Evolutionary conservation across 2,329 filamentous ascomycete genomes (phyloP), one percentile per base, ranked within the genome.

Genomic region (Helotiales sp.): DNA sequence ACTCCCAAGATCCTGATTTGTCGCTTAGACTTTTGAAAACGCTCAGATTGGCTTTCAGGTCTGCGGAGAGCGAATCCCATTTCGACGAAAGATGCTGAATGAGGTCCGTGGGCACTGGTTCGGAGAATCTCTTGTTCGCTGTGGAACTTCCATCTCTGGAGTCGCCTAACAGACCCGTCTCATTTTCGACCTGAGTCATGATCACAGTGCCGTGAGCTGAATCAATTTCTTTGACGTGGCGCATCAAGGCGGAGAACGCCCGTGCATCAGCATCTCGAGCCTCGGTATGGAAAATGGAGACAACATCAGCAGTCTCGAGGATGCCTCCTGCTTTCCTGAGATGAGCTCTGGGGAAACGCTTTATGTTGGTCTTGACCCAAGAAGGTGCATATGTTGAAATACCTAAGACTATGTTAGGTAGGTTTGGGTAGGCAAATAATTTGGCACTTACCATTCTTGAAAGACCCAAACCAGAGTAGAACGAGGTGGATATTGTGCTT

Each of bases 151-250:
- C 70, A 62, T 82, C 81, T 22, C 79, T 72, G 7, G 76, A 81
- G 62, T 83, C 80, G 0, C 80, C 79, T 0, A 83, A 69, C 0
- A 83, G 58, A 0, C 81, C 81, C 0, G 74, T 74, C 68, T 83
- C 81, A 40, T 83, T 83, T 66, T 84, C 78, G n/a, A 84, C 80
- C 60, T 83, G 81, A 0, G 82, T 75, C 81, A 83, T 83, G 2
- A 83, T 61, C 0, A 83, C 79, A 0, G 79, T 83, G 2, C 70
- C 74, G 42, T 82, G 72, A 10, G 73, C 66, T 1, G 68, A 69
- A 46, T 83, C 79, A 4, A 82, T 64, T 2, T 77, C 68, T 6
- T 74, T 74, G 10, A 78, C 47, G 51, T 78, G 75, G 5, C 61
- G 58, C 69, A 78, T 69, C 9, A 79, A 64, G 31, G 59, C 64